Evolutionary conservation across 768 basidiomycete species (phyloP).

Genomic region (Gautieria morchelliformis): DNA sequence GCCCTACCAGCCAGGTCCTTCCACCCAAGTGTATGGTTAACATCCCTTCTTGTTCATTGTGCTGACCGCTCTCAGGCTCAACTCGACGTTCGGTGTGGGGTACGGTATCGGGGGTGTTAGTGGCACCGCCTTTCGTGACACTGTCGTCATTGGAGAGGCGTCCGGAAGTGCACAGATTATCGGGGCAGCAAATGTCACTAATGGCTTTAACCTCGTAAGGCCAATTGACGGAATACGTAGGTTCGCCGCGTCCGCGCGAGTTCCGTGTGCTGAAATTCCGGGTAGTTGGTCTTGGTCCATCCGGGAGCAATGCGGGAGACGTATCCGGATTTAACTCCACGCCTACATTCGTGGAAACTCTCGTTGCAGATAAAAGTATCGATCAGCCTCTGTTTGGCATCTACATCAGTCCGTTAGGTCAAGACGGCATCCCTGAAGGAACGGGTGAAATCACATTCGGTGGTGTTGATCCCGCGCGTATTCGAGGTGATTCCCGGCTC

Average conservation of each 20-base stretch:
- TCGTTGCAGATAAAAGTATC: not conserved
- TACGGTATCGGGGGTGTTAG: constrained; percentile 4
- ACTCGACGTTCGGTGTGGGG: constrained; percentile 1
- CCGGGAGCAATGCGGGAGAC: constrained; percentile 3
- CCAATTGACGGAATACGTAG: constrained; percentile 8
- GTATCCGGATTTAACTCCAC: not conserved
- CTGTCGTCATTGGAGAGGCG: constrained; percentile 4
- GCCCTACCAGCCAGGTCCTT: constrained; percentile 1
- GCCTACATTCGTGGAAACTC: constrained; percentile 4
- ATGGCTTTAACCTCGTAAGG: constrained; percentile 1
- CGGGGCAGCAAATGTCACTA: not conserved
- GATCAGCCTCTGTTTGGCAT: constrained; percentile 2
- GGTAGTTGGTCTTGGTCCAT: constrained; percentile 2
- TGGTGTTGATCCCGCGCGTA: not conserved
- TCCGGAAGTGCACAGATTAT: not conserved
- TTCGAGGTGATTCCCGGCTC: too few relatives aligned
- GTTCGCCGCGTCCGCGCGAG: not conserved
- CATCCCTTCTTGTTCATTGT: not conserved
- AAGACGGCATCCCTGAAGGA: constrained; percentile 1
- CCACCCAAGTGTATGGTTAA: not conserved
- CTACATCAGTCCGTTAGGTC: not conserved
- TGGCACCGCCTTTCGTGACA: constrained; percentile 2
- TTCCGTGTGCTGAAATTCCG: not conserved
- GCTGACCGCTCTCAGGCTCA: not conserved
- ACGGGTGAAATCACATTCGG: constrained; percentile 4